Base-by-base conservation (phyloP, 495 filamentous ascomycete genomes). In the Neurospora discreta region DNA sequence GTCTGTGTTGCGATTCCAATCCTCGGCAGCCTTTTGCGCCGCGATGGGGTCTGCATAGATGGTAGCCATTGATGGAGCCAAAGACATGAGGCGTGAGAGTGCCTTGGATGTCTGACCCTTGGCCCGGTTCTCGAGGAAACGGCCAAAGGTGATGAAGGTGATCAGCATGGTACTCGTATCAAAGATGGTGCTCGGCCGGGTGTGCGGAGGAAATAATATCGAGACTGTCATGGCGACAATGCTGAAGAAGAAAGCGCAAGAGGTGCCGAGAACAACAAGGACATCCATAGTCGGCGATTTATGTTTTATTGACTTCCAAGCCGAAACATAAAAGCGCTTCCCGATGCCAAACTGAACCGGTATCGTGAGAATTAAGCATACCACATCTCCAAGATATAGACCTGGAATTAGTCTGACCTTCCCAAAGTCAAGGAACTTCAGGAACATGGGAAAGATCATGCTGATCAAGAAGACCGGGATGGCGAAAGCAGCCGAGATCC, bases 121-220 rank as follows among this genome's bases (percentile, higher is more conserved):
- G 23, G 95, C 95, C 16, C 92, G 85, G 75, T 98, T 99, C 80
- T 99, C 95, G 10, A 99, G 80, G 83, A 91, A 98, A 41, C 95
- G 89, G 33, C 95, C 94, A 4, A 99, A 84, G 0, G 92, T 92
- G 80, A 97, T 93, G 80, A 98, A 98, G 0, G 93, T 97, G 78
- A 99, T 97, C 30, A 99, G 87, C 96, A 98, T 99, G 30, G 93
- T 98, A 79, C 94, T 97, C 0, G 95, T 99, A 75, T 99, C 95
- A 74, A 98, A 99, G 4, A 98, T 91, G 7, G 92, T 97, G 70
- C 87, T 89, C 3, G 95, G 95, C 26, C 90, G 86, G 9, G 84
- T 86, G 76, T 98, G 94, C 5, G 92, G 90, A 9, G 85, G 81
- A 40, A 85, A 82, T 3, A 91, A 67, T 30, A 98, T 76, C 8